Evolutionary conservation across 176 grass and related monocot species (phyloP), one percentile per base, ranked within the genome.

Genomic region (Luzula sylvatica): DNA sequence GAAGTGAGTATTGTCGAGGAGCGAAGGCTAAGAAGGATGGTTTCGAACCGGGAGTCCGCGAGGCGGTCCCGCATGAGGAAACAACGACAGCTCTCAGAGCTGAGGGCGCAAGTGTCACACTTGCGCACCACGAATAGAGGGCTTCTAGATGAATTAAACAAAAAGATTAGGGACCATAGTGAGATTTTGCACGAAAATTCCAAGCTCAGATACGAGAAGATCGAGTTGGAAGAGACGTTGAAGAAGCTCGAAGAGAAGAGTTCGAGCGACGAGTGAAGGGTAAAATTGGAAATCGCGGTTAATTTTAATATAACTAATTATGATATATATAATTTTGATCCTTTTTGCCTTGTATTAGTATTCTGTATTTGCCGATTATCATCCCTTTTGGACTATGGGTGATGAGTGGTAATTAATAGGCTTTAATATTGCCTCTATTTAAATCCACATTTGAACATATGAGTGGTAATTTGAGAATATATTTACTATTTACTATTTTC

Each of bases 31-130:
- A 70, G 92, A 56, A 71, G 92, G 81, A 98, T 87, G 92, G 49
- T 87, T 38, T 98, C 92, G 18, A 98, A 98, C 72, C 61, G 92
- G 28, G 92, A 98, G 72, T 98, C 92, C 0, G 92, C 92, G 1
- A 65, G 92, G 42, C 63, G 86, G 51, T 90, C 86, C 3, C 92
- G 92, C 52, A 87, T 98, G 77, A 80, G 92, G 46, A 90, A 98
- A 73, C 92, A 98, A 61, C 64, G 77, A 53, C 86, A 98, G 46
- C 66, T 98, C 41, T 71, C 46, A 1, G 81, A 98, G 78, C 77
- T 98, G 13, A 65, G 78, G 67, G 67, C 61, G 4, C 78, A 74
- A 68, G 92, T 87, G 3, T 38, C 74, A 19, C 81, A 80, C 58
- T 68, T 98, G 26, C 77, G 81, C 1, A 39, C 52, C 3, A 46